Base-by-base conservation (phyloP, 2,329 filamentous ascomycete genomes). In the Aspergillus glaucus region DNA sequence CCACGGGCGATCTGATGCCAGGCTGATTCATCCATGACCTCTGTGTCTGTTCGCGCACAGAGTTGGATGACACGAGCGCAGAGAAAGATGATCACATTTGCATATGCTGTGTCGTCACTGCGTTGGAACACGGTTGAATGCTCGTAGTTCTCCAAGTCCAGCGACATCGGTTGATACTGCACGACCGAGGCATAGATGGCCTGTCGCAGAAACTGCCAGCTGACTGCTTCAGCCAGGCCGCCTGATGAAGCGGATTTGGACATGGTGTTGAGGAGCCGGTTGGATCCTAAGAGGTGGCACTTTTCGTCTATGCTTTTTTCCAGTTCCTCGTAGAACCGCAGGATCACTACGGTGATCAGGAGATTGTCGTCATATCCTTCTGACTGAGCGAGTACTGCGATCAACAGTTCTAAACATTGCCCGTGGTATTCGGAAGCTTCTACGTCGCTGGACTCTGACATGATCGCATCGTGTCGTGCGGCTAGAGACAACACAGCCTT, bases 321-420 rank as follows among this genome's bases (percentile, higher is more conserved):
- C 46, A 68, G 50, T 56, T 78, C 75, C 55, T 78, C 75, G 46
- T 77, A 75, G 4, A 77, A 64, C 0, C 75, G 69, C 17, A 77
- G 58, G 5, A 78, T 68, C 7, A 78, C 75, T 0, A 79, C 74
- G 0, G 75, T 73, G 1, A 74, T 68, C 0, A 78, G 60, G 2
- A 77, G 67, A 14, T 71, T 73, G 28, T 75, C 75, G 43, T 75
- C 72, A 55, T 72, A 75, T 1, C 68, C 62, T 12, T 68, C 63
- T 0, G 73, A 70, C 32, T 68, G 66, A 6, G 72, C 66, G 12
- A 78, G 63, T 2, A 71, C 70, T 9, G 70, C 62, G 2, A 78
- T 76, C 4, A 78, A 64, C 9, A 75, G 60, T 46, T 74, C 68
- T 8, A 78, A 62, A 49, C 74, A 77, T 45, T 71, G 62, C 17